Evolutionary conservation across 495 filamentous ascomycete genomes (phyloP).

Genomic region (Neurospora sublineolata): DNA sequence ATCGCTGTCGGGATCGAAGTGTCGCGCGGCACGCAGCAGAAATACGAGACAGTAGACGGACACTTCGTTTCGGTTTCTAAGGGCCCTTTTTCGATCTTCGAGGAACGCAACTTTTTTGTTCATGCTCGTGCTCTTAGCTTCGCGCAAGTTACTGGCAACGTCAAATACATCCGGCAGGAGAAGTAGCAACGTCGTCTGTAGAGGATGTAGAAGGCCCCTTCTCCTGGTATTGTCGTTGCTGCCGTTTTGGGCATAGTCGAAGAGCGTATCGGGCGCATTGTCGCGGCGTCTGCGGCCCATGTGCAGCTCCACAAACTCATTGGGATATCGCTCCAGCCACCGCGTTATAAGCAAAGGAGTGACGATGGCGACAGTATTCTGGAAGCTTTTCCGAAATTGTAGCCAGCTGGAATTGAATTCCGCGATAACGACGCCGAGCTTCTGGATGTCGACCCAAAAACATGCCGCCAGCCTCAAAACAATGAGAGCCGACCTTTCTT

Average conservation of each 20-base stretch:
- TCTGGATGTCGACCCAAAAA: conserved; percentile 49
- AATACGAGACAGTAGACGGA: conserved; percentile 50
- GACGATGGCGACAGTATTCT: conserved; percentile 49
- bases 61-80: conserved; percentile 46
- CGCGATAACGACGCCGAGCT: conserved; percentile 46
- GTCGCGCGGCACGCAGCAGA: conserved; percentile 46
- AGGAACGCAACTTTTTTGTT: conserved; percentile 52
- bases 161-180: conserved; percentile 55
- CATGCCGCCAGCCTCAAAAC: conserved; percentile 43
- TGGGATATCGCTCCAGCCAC: conserved; percentile 51
- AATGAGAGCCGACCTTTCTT: conserved; percentile 38
- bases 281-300: conserved; percentile 45
- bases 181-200: conserved; percentile 49
- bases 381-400: conserved; percentile 48
- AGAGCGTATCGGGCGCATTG: conserved; percentile 49
- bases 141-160: conserved; percentile 48
- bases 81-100: conserved; percentile 45
- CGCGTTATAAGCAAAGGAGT: conserved; percentile 46
- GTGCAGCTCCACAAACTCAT: conserved; percentile 51
- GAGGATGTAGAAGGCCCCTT: conserved; percentile 44
- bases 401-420: conserved; percentile 53
- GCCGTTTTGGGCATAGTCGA: conserved; percentile 46
- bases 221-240: conserved; percentile 42
- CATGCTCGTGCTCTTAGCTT: conserved; percentile 45
- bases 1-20: conserved; percentile 49